Percentiles rank a stretch among this genome's conserved stretches.
These are phyloP conservation scores for Ascochyta clinopodiicola DNA, from an alignment of 2,329 filamentous ascomycete genomes.

Conservation along the genomic window DNA sequence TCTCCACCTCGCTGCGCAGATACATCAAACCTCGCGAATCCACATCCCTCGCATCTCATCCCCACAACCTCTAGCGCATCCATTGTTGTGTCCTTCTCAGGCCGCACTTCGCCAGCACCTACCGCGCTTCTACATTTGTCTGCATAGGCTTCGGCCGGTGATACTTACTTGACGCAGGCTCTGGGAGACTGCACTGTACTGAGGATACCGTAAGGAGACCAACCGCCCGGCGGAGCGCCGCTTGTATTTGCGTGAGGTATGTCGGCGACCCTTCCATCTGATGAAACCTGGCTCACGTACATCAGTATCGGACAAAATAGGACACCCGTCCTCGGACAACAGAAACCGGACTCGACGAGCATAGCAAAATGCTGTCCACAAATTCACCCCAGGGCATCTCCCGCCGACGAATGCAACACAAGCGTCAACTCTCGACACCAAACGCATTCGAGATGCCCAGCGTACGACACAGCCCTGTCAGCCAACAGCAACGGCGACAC, in stretches of 20 bases:
- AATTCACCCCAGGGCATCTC: conserved; percentile 74
- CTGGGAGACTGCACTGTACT: conserved; percentile 51
- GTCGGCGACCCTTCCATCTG: conserved; percentile 23
- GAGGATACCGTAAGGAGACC: conserved; percentile 55
- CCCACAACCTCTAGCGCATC: conserved; percentile 30
- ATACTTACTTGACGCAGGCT: conserved; percentile 48
- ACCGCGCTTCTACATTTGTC: conserved; percentile 16
- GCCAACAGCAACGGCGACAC: conserved; percentile 57
- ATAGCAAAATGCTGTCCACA: conserved; percentile 77
- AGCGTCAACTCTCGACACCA: conserved; percentile 87
- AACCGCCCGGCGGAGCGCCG: conserved; percentile 75
- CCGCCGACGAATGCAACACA: conserved; percentile 76
- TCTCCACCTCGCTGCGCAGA: conserved; percentile 33
- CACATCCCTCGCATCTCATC: conserved; percentile 31
- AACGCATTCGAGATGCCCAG: conserved; percentile 77
- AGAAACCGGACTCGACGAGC: conserved; percentile 70
- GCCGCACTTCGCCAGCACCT: conserved; percentile 11
- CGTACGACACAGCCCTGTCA: conserved; percentile 69
- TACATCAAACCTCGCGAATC: conserved; percentile 29
- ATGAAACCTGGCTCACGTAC: conserved; percentile 34
- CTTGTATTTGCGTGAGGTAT: conserved; percentile 84
- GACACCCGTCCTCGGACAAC: conserved; percentile 45
- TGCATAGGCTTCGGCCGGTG: conserved; percentile 39
- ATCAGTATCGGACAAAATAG: conserved; percentile 50
- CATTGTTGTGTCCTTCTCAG: conserved; percentile 17